Evolutionary conservation across 495 filamentous ascomycete species (phyloP).

Genomic region (Glarea lozoyensis): DNA sequence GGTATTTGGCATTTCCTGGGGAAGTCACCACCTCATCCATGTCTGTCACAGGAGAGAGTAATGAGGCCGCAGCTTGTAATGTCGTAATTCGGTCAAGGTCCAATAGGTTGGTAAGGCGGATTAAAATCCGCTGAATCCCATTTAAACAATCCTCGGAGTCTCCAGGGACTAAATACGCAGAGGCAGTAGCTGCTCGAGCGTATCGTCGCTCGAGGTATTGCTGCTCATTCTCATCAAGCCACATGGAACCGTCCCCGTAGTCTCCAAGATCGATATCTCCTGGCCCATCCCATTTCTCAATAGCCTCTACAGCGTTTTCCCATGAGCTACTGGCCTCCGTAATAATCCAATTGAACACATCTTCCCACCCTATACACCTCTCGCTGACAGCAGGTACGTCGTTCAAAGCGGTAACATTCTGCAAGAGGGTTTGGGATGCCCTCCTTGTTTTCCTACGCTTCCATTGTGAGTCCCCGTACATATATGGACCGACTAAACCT

Average conservation of each 20-base stretch:
- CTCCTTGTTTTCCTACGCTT: conserved; percentile 32
- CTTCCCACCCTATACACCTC: conserved; percentile 57
- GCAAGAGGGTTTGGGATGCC: conserved; percentile 4
- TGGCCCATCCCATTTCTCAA: conserved; percentile 75
- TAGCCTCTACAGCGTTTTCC: conserved; percentile 47
- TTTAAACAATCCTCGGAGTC: conserved; percentile 49
- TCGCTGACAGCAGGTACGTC: conserved; percentile 12
- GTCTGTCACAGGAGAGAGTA: conserved; percentile 32
- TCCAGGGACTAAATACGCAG: conserved; percentile 60
- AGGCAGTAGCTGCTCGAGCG: conserved; percentile 62
- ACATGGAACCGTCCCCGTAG: conserved; percentile 39
- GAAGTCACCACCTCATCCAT: conserved; percentile 25
- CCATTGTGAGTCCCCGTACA: conserved; percentile 59
- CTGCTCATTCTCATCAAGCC: conserved; percentile 42
- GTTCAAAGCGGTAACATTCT: conserved; percentile 5
- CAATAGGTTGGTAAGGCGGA: conserved; percentile 50
- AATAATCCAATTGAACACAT: conserved; percentile 71
- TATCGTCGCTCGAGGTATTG: conserved; percentile 52
- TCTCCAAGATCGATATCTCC: conserved; percentile 71
- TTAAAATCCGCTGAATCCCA: conserved; percentile 52
- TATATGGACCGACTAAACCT: conserved; percentile 74
- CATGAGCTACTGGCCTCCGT: conserved; percentile 46
- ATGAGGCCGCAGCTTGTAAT: conserved; percentile 31
- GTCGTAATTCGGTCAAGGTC: conserved; percentile 44
- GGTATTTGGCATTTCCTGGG: conserved; percentile 30